Evolutionary conservation across 2,329 filamentous ascomycete species (phyloP).

Genomic region (Paradendryphiella salina): DNA sequence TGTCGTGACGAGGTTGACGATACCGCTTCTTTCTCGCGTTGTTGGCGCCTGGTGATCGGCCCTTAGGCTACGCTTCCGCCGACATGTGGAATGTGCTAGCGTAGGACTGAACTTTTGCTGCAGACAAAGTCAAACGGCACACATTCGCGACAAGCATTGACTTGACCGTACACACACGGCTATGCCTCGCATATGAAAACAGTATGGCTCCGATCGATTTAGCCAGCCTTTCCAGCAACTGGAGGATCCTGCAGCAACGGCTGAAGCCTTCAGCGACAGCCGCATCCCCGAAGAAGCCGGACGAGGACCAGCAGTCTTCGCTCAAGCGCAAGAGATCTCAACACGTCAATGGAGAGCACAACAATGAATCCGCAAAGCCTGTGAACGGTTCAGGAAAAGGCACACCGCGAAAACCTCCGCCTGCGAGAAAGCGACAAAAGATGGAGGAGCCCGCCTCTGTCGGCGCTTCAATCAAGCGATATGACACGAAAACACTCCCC

Average conservation of each 20-base stretch:
- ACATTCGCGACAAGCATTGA: slow-evolving; percentile 18
- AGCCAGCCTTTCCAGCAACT: slow-evolving; percentile 61
- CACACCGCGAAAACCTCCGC: slow-evolving; percentile 22
- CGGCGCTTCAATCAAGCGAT: slow-evolving; percentile 40
- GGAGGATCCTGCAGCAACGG: slow-evolving; percentile 74
- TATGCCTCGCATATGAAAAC: slow-evolving; percentile 36
- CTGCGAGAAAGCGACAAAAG: slow-evolving; percentile 43
- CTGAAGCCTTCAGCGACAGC: slow-evolving; percentile 45
- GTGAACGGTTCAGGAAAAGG: slow-evolving; percentile 41
- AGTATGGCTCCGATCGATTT: slow-evolving; percentile 49
- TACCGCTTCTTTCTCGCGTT: slow-evolving; percentile 32
- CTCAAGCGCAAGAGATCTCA: slow-evolving; percentile 44
- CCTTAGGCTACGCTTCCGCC: slow-evolving; percentile 11
- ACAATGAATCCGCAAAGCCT: slow-evolving; percentile 23
- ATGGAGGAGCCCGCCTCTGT: slow-evolving; percentile 44
- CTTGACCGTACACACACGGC: slow-evolving; percentile 23
- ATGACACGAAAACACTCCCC: slow-evolving; percentile 50
- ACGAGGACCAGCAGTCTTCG: slow-evolving; percentile 27
- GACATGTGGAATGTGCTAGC: slow-evolving; percentile 21
- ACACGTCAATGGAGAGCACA: slow-evolving; percentile 25
- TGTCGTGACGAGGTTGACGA: slow-evolving; percentile 36
- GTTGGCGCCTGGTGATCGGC: slow-evolving; percentile 26
- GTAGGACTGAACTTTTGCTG: slow-evolving; percentile 30
- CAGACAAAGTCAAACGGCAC: slow-evolving; percentile 20
- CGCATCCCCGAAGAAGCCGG: slow-evolving; percentile 33